Evolutionary conservation across 2,329 filamentous ascomycete genomes (phyloP).

Genomic region (Fusarium chaquense): DNA sequence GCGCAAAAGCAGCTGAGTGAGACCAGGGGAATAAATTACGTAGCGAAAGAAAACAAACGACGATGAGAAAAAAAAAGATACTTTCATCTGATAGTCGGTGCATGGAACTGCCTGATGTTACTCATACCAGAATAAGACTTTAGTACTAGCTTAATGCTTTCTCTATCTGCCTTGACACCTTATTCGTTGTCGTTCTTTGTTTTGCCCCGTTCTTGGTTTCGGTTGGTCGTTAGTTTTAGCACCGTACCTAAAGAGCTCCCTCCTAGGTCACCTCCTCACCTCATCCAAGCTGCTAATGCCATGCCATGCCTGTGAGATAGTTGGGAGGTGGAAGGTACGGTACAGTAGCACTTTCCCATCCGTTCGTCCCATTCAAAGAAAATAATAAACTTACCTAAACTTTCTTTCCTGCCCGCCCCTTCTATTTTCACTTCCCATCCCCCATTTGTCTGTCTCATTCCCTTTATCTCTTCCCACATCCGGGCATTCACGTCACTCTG

Average conservation of each 20-base stretch:
- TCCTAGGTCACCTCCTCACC: slow-evolving; percentile 8
- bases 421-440: slow-evolving; percentile 26
- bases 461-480: slow-evolving; percentile 18
- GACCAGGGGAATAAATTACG: slow-evolving; percentile 13
- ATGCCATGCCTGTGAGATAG: slow-evolving; percentile 17
- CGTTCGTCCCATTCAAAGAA: slow-evolving; percentile 5
- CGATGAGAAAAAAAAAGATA: slow-evolving; percentile 25
- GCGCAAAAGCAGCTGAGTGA: slow-evolving; percentile 17
- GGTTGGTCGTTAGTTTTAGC: slow-evolving; percentile 42
- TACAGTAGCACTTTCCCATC: slow-evolving; percentile 33
- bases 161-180: slow-evolving; percentile 35
- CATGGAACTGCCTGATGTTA: slow-evolving; percentile 29
- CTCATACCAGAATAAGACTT: slow-evolving; percentile 37
- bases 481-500: slow-evolving; percentile 23
- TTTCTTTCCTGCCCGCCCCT: slow-evolving; percentile 30
- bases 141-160: slow-evolving; percentile 26
- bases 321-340: slow-evolving; percentile 2
- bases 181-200: slow-evolving; percentile 35
- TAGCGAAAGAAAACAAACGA: slow-evolving; percentile 7
- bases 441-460: slow-evolving; percentile 20
- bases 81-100: slow-evolving; percentile 19
- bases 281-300: not conserved
- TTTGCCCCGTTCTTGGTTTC: slow-evolving; percentile 34
- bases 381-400: slow-evolving; percentile 35
- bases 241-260: slow-evolving; percentile 22